Base-by-base conservation (phyloP, 2,329 filamentous ascomycete species). In the Blumeria hordei region DNA sequence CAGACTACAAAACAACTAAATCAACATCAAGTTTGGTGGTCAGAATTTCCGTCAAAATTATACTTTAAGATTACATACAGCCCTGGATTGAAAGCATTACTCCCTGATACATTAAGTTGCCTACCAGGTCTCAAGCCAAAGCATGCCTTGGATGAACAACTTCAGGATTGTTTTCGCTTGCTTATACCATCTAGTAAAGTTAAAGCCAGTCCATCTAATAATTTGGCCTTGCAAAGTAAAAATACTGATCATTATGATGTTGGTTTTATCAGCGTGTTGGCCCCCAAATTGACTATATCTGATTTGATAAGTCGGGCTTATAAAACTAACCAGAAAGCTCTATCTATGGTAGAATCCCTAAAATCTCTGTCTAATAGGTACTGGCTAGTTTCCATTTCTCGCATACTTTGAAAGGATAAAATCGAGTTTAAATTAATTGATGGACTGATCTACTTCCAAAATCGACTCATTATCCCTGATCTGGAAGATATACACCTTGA, bases 81-180 rank as follows among this genome's bases (percentile, higher is more conserved):
- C 2, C 33, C 32, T n/a, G 33, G 49, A 14, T 35, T 12, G 9
- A 37, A 52, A 9, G 33, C 5, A 2, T 16, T 16, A 37, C 6
- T 5, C 16, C 33, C 49, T 2, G 49, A 37, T 34, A 34, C 49
- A 3, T 37, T 52, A n/a, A 52, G 21, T 14, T 35, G 33, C n/a
- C 16, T 49, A 49, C 45, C 45, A 33, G 45, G 45, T 28, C 45
- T 49, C 33, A 21, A 28, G 28, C 45, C 52, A 8, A 55, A 47
- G 33, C 53, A 56, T 32, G 43, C 44, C 2, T 39, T 16, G 34
- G 49, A 56, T 35, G 52, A 51, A 21, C 37, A 55, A 7, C 53
- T 58, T 53, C 9, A 49, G 16, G 6, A 33, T 28, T 28, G 45
- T 49, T 49, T 49, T 28, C 45, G 45, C 18, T 28, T 7, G 6